Evolutionary conservation across 2,329 filamentous ascomycete genomes (phyloP).

Genomic region (Chrysoporthe puriensis): DNA sequence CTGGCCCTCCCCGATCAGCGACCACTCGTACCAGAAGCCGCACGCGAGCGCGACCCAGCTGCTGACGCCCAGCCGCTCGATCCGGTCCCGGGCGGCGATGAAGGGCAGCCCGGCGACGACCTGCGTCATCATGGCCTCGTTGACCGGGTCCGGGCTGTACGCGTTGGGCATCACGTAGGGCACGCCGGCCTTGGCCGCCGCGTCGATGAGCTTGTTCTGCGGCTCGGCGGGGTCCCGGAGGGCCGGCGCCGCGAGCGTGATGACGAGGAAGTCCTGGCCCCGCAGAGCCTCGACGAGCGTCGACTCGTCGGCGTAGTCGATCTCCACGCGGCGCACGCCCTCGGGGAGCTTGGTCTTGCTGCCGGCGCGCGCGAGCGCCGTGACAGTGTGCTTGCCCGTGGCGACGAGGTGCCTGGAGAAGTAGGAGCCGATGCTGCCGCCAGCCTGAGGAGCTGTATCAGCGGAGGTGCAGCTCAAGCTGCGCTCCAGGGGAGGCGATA

Average conservation of each 20-base stretch:
- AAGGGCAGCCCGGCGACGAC: constrained; percentile 38
- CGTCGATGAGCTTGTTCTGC: constrained; percentile 54
- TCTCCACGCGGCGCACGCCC: constrained; percentile 44
- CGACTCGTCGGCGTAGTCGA: constrained; percentile 50
- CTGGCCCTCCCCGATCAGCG: constrained; percentile 40
- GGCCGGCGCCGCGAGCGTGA: constrained; percentile 52
- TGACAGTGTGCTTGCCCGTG: constrained; percentile 54
- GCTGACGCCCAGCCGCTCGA: constrained; percentile 45
- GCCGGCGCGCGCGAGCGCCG: constrained; percentile 51
- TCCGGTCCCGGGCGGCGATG: constrained; percentile 38
- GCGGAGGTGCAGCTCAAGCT: not conserved
- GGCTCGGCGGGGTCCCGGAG: constrained; percentile 41
- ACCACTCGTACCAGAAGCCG: constrained; percentile 59
- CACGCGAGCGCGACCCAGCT: constrained; percentile 51
- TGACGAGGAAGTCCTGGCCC: constrained; percentile 61
- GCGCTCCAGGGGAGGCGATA: constrained; percentile 19
- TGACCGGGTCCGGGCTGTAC: constrained; percentile 46
- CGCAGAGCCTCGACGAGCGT: constrained; percentile 53
- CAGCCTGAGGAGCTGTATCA: constrained; percentile 40
- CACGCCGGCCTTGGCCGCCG: constrained; percentile 58
- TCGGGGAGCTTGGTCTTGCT: constrained; percentile 48
- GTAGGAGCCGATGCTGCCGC: constrained; percentile 45
- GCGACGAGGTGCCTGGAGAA: constrained; percentile 47
- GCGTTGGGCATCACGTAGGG: constrained; percentile 60
- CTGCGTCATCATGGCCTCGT: constrained; percentile 43